Base-by-base conservation (phyloP, 768 basidiomycete species). In the Tylopilus rubrobrunneus region DNA sequence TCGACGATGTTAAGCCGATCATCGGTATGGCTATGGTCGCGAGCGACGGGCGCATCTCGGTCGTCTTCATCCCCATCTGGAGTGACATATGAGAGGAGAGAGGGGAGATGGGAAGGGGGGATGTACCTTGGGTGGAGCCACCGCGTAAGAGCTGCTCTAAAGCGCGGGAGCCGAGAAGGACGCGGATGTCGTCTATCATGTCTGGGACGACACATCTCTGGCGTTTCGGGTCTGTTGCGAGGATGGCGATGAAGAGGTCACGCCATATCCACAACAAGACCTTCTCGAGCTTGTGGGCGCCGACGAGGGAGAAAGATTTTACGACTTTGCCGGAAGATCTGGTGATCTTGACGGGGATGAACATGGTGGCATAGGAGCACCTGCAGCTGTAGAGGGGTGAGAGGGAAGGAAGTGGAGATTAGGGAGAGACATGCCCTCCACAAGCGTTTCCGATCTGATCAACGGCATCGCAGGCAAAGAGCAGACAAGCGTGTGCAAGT, bases 181-280 rank as follows among this genome's bases (percentile, higher is more conserved):
- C 56, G 36, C 82, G 80, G 46, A 87, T 80, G 52, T 86, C 84
- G n/a, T 74, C 70, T 21, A 87, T 66, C 76, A 86, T 84, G 7
- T 77, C 73, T 0, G 77, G 74, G 14, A 85, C 69, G 46, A 58
- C 56, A 40, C 69, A 62, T 49, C 57, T 59, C 34, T 67, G 58
- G 43, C 64, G 55, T 60, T 61, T 50, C 39, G 67, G 49, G 58
- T 74, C 65, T 54, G 60, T 68, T 0, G 77, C 75, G 8, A 82
- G 74, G 65, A 87, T 68, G 25, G 77, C 78, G 9, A 87, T 63
- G 56, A 87, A 80, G 19, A 87, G 72, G 55, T 87, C 86, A 7
- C 85, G 76, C 85, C 85, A 87, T 49, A 87, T 78, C 83, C 84
- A 87, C 17, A 85, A 66, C 7, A 81, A 54, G 39, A 78, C 71